phyloP scores from a whole-genome alignment of 768 basidiomycete genomes.

The Gloeopeniophorella convolvens region DNA sequence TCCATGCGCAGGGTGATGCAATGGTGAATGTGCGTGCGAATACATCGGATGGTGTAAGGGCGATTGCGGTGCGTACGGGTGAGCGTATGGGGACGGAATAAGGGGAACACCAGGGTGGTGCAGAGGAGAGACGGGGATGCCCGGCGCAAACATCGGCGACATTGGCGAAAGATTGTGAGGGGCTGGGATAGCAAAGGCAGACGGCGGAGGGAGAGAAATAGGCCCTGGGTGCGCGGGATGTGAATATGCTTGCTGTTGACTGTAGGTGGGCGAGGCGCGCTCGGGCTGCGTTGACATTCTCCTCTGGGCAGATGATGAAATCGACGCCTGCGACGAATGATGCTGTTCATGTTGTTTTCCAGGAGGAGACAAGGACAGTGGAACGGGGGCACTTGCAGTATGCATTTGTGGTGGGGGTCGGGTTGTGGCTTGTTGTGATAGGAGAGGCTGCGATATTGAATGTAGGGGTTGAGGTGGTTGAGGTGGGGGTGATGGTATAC shows the following conservation, averaged over 20 bases:
- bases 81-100: slow-evolving; percentile 16
- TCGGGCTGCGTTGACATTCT: background rate
- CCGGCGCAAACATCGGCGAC: slow-evolving; percentile 26
- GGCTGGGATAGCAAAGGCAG: slow-evolving; percentile 37
- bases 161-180: slow-evolving; percentile 25
- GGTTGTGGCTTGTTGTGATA: slow-evolving; percentile 1
- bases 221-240: slow-evolving; percentile 61
- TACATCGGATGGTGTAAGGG: slow-evolving; percentile 28
- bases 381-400: background rate
- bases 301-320: slow-evolving; percentile 5
- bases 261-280: slow-evolving; percentile 19
- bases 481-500: slow-evolving; percentile 9
- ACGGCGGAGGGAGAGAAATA: slow-evolving; percentile 61
- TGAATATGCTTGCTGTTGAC: slow-evolving; percentile 21
- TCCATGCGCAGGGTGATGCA: slow-evolving; percentile 33
- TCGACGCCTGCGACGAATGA: background rate
- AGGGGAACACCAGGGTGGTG: background rate
- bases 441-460: slow-evolving; percentile 1
- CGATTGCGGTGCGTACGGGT: slow-evolving; percentile 32
- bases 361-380: background rate
- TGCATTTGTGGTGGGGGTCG: slow-evolving; percentile 2
- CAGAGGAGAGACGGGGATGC: slow-evolving; percentile 13
- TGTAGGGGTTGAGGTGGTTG: slow-evolving; percentile 6
- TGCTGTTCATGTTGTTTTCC: background rate
- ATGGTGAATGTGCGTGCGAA: slow-evolving; percentile 29